Evolutionary conservation across 257 asterid genomes (phyloP).

Genomic region (Vinca minor): DNA sequence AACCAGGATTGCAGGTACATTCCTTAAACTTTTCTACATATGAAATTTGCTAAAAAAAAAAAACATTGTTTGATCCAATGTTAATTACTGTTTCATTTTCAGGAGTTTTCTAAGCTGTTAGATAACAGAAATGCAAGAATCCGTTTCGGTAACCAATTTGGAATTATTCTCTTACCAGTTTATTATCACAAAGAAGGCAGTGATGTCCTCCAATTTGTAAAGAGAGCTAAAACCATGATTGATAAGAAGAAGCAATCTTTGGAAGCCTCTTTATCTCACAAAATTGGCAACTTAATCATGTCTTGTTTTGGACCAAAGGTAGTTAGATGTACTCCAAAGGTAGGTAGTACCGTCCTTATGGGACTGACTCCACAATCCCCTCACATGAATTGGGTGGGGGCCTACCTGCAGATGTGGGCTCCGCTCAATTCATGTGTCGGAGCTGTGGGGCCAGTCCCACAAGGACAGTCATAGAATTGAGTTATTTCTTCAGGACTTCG

Average conservation of each 20-base stretch:
- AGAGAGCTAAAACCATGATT: constrained; percentile 60
- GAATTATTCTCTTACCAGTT: constrained; percentile 60
- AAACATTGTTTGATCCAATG: background rate
- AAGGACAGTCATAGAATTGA: too few species aligned
- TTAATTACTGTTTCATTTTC: background rate
- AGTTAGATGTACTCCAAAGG: too few species aligned
- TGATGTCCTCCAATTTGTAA: constrained; percentile 51
- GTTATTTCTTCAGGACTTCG: too few species aligned
- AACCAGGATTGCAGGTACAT: constrained; percentile 53
- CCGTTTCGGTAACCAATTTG: constrained; percentile 66
- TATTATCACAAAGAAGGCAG: constrained; percentile 31
- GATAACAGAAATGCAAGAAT: constrained; percentile 18
- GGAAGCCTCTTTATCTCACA: constrained; percentile 61
- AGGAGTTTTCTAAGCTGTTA: constrained; percentile 53
- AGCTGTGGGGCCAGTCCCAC: too few species aligned
- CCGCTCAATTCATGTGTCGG: too few species aligned
- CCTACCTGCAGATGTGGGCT: too few species aligned
- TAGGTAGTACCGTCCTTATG: too few species aligned
- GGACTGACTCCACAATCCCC: too few species aligned
- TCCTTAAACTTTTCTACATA: too few species aligned
- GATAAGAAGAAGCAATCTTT: constrained; percentile 72
- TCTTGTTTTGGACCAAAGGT: constrained; percentile 58
- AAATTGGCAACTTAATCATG: constrained; percentile 31
- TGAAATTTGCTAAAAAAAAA: too few species aligned
- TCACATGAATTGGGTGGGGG: too few species aligned